A percentile compares a stretch with the other conserved stretches of the same genome.
phyloP scores from a whole-genome alignment of 371 early-diverging fungal genomes.

The Haplosporangium sp. region DNA sequence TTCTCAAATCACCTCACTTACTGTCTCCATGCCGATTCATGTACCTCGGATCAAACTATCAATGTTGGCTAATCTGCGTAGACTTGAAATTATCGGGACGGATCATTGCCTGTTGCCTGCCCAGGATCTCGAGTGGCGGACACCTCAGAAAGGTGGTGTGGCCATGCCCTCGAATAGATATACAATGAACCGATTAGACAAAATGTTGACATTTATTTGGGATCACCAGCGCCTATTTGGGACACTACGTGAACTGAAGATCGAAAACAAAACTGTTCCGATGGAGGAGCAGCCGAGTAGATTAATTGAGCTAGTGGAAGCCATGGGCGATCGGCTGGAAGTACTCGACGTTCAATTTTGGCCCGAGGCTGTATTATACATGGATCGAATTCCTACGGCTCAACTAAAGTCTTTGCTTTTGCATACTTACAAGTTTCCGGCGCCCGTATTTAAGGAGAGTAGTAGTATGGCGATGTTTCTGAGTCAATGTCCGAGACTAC shows the following conservation, averaged over 20 bases:
- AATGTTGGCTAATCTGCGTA: constrained; percentile 28
- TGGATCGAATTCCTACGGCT: constrained; percentile 40
- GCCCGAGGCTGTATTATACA: constrained; percentile 38
- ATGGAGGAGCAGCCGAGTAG: constrained; percentile 6
- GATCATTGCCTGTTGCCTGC: constrained; percentile 28
- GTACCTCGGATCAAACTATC: constrained; percentile 40
- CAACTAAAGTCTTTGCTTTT: constrained; percentile 22
- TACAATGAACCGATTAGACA: constrained; percentile 28
- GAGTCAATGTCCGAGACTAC: constrained; percentile 21
- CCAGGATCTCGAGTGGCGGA: constrained; percentile 21
- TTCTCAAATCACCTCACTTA: constrained; percentile 34
- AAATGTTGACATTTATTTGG: constrained; percentile 41
- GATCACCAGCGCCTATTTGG: constrained; percentile 46
- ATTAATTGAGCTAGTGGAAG: constrained; percentile 47
- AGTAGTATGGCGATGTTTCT: constrained; percentile 22
- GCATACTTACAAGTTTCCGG: constrained; percentile 31
- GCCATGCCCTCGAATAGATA: neutral
- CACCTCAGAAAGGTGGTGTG: neutral
- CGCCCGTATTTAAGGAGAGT: constrained; percentile 14
- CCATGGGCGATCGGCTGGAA: constrained; percentile 47
- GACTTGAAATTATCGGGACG: constrained; percentile 46
- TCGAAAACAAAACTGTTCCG: constrained; percentile 23
- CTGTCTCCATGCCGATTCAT: constrained; percentile 36
- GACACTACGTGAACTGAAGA: constrained; percentile 48
- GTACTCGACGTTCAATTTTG: constrained; percentile 40